Evolutionary conservation across 148 eudicot genomes (phyloP), one percentile per base, ranked within the genome.

Genomic region (Camellia granthamiana): DNA sequence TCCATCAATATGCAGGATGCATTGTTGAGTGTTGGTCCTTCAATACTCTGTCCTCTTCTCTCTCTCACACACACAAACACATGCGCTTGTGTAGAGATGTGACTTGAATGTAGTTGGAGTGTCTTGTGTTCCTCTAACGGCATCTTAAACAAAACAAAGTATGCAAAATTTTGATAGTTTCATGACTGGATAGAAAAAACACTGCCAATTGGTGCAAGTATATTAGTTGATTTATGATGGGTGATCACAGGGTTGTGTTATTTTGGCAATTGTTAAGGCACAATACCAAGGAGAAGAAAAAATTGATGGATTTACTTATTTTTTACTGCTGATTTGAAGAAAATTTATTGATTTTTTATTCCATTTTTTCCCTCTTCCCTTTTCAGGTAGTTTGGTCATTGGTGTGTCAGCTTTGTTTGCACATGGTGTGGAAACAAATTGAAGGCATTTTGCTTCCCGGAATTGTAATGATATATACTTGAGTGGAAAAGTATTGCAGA

Each of bases 401-500:
- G 74, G 38, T 71, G 19, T 46, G 5, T 71, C 55, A 71, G 16
- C 8, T 47, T 30, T 71, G 56, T 46, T 47, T 19, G 19, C 55
- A 3, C 74, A 18, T 6, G 46, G 5, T 46, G 74, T 23, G 21
- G 19, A 47, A n/a, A 15, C 38, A 70, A 70, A 51, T 46, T 46
- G 56, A 19, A 46, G 74, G 5, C 74, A 71, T 71, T 71, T 71
- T 69, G 52, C 52, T 69, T 69, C 52, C 52, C 7, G 52, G 52
- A 5, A 5, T 49, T 49, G 6, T 49, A 5, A 7, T 49, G 52
- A 30, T 30, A 30, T 30, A 49, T 49, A 7, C 52, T 49, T 4
- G 52, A 49, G 52, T 49, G 52, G 52, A 49, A 49, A 7, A 49
- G 52, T 49, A 43, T 44, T 47, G 46, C 14, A 10, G 72, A 69